Percentiles rank a stretch among this genome's conserved stretches.
phyloP scores from a whole-genome alignment of 805 yeast genomes.

The Barnettozyma vustinii region DNA sequence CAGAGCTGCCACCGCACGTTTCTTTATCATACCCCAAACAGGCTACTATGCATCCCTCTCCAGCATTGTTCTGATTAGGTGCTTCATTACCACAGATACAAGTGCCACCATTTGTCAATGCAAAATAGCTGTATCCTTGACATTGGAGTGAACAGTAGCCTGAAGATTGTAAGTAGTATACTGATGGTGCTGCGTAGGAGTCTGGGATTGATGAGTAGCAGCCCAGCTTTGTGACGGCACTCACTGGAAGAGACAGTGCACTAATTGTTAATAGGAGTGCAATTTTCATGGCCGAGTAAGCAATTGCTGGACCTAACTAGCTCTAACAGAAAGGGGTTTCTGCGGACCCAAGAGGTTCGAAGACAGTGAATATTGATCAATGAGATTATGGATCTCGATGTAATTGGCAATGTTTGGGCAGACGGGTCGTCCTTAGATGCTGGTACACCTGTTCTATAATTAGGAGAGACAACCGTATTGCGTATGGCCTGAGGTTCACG shows the following conservation, averaged over 20 bases:
- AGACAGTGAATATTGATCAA: not conserved
- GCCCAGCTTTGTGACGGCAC: conserved; percentile 4
- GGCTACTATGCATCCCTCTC: conserved; percentile 30
- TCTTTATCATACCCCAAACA: conserved; percentile 59
- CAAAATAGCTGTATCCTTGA: conserved; percentile 34
- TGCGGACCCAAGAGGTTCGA: not conserved
- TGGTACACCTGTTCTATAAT: not conserved
- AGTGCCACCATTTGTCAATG: conserved; percentile 39
- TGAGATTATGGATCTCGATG: not conserved
- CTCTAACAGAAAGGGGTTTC: not conserved
- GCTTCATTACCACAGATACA: conserved; percentile 56
- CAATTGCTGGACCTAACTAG: not conserved
- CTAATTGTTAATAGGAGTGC: not conserved
- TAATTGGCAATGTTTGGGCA: not conserved
- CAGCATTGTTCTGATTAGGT: conserved; percentile 31
- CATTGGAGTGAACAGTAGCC: conserved; percentile 44
- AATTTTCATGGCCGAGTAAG: not conserved
- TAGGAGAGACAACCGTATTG: not conserved
- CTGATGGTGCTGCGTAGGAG: conserved; percentile 27
- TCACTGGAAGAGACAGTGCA: not conserved
- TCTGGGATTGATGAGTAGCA: conserved; percentile 20
- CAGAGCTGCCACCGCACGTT: conserved; percentile 55
- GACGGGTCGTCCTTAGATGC: not conserved
- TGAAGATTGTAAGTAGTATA: conserved; percentile 46
- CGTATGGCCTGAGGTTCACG: not conserved